Evolutionary conservation across 306 rosid species (phyloP).

Genomic region (Dalbergia oliveri): DNA sequence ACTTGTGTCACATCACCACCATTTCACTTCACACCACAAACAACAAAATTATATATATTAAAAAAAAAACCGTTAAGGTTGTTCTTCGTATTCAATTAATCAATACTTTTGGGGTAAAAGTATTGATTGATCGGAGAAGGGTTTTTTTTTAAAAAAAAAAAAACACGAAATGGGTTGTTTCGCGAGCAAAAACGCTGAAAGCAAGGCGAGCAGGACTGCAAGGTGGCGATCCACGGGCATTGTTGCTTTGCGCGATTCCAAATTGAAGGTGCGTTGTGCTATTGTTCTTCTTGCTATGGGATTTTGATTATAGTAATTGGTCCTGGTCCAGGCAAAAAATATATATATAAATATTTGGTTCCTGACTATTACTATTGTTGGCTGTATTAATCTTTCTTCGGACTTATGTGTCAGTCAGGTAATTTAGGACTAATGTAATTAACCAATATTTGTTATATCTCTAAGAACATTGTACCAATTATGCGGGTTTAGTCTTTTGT

Average conservation of each 20-base stretch:
- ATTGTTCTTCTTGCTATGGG: not conserved
- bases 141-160: too few relatives aligned
- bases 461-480: not conserved
- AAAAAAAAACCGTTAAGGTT: not conserved
- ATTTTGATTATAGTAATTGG: not conserved
- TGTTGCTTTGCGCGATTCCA: slow-evolving; percentile 89
- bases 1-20: not conserved
- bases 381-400: not conserved
- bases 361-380: not conserved
- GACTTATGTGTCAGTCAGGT: too few relatives aligned
- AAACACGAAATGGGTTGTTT: slow-evolving; percentile 69
- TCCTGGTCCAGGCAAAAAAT: not conserved
- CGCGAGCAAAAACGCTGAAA: slow-evolving; percentile 65
- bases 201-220: slow-evolving; percentile 66
- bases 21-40: not conserved
- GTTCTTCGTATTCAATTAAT: not conserved
- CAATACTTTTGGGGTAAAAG: not conserved
- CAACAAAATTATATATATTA: too few relatives aligned
- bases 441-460: not conserved
- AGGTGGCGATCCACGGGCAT: slow-evolving; percentile 98
- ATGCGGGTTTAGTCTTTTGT: not conserved
- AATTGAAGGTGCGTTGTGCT: slow-evolving; percentile 68
- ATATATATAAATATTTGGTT: not conserved
- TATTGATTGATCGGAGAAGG: not conserved
- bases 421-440: not conserved